Conservation (phyloP, 2,329 filamentous ascomycete species). For the Stagonosporopsis chrysanthemi region DNA sequence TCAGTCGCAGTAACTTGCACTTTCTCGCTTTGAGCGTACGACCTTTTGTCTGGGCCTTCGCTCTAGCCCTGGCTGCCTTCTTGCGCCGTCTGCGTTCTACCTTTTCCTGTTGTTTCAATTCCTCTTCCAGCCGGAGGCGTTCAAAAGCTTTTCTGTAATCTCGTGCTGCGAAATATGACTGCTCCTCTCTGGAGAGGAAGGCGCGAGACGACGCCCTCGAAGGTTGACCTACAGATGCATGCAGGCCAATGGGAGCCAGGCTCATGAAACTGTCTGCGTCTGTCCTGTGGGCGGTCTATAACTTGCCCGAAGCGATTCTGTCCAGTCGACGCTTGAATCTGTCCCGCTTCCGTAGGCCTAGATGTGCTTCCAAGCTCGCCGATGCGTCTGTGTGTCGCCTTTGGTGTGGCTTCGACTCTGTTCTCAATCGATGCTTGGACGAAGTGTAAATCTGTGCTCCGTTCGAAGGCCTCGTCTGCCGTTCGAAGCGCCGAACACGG, state of each 20-base stretch:
- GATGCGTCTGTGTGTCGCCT: background rate
- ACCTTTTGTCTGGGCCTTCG: slow-evolving; percentile 1
- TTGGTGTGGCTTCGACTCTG: background rate
- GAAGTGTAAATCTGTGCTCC: background rate
- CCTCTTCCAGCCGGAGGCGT: slow-evolving; percentile 7
- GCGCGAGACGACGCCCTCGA: background rate
- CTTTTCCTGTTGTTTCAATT: background rate
- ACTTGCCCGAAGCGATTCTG: background rate
- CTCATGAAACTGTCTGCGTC: slow-evolving; percentile 4
- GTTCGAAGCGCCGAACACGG: slow-evolving; percentile 8
- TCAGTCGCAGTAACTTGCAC: slow-evolving; percentile 3
- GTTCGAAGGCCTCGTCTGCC: background rate
- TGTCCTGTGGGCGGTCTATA: background rate
- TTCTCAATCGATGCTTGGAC: background rate
- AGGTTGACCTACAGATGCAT: background rate
- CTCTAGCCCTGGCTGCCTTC: slow-evolving; percentile 1
- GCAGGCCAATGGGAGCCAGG: slow-evolving; percentile 6
- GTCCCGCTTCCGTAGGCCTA: background rate
- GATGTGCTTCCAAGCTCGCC: background rate
- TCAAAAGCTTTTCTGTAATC: slow-evolving; percentile 8
- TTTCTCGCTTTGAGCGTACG: slow-evolving; percentile 3
- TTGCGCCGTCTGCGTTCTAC: slow-evolving; percentile 3
- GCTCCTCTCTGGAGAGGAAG: slow-evolving; percentile 11
- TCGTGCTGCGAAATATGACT: slow-evolving; percentile 2
- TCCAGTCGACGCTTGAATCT: slow-evolving; percentile 1